Base-by-base conservation (phyloP, 352 stramenopile species). In the Elongisporangium undulatum region DNA sequence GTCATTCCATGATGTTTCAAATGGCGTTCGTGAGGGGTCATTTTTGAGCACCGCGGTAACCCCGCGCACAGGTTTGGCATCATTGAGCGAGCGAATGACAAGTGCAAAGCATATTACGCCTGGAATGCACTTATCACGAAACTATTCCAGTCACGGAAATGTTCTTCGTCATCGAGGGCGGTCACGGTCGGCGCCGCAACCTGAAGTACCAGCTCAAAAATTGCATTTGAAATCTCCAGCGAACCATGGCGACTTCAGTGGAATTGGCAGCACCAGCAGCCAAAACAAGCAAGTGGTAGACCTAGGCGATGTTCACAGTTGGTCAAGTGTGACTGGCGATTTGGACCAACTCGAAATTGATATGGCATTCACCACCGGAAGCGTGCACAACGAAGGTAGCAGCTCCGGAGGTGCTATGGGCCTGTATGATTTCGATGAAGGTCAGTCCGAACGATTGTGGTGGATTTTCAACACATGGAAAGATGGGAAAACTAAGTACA, bases 401-500 rank as follows among this genome's bases (percentile, higher is more conserved):
- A 85, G 72, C 38, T 79, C 73, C 1, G 83, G 77, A 34, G 71
- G 71, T 34, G 76, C 71, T 2, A 83, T 90, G 24, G 81, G 83
- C 15, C 58, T 87, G 17, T 92, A 85, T 59, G 84, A 91, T 63
- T 92, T 90, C 52, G 82, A 94, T 26, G 82, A 91, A 61, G 75
- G 85, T n/a, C 84, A 92, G 61, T 90, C 80, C 2, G 84, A 90
- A 63, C 80, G 77, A 39, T 61, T 94, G 17, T 92, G 84, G 80
- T 92, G 80, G 79, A 87, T 94, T 16, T 94, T 94, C 45, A 92
- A 91, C 38, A 29, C 76, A 26, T 94, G 82, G 82, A 69, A 66
- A 12, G 71, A 82, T 45, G 73, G 74, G 1, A 89, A 88, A 49
- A 60, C 66, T 12, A 90, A 88, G 63, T 94, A 90, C 62, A 73